Base-by-base conservation (phyloP, 1,284 basidiomycete species). In the Quambalaria eucalypti region DNA sequence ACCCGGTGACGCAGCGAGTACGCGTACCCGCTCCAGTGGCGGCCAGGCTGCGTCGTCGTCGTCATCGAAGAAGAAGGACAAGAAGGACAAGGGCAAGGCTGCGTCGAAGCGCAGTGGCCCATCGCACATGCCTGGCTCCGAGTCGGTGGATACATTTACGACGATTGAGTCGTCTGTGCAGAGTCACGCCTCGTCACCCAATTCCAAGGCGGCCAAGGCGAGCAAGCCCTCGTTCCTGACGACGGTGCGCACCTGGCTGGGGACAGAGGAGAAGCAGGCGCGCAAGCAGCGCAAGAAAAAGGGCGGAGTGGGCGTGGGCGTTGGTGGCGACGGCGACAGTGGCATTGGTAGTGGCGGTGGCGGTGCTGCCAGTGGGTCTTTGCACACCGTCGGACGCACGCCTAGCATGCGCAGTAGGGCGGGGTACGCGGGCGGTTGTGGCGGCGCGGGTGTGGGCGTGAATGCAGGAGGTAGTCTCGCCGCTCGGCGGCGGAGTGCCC, bases 281-380 rank as follows among this genome's bases (percentile, higher is more conserved):
- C 82, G 83, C 66, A 89, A 93, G 78, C 88, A 88, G 72, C 88
- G 92, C 76, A 83, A 84, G 55, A 83, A 88, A 93, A 76, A 82
- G 83, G 54, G 83, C 87, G 63, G 85, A 71, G 31, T 16, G 9
- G 31, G 31, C 31, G 16, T 16, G 4, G 51, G 55, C 9, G 47
- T 16, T 33, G 16, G 31, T 33, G 31, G 31, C 9, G 16, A 33
- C 9, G 31, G 31, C 31, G 16, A 33, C 9, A 16, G 31, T 8
- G 16, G 9, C 9, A 16, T 16, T 33, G 8, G 9, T 16, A 25
- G 42, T 16, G 54, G 10, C 25, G 39, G 19, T 25, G 42, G 25
- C 42, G 42, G 42, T 4, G 42, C n/a, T 7, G 19, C 42, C 6
- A n/a, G n/a, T n/a, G n/a, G n/a, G n/a, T n/a, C n/a, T n/a, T n/a